Conservation (phyloP, 108 stramenopile genomes). For the Cyclotella kingstonii region DNA sequence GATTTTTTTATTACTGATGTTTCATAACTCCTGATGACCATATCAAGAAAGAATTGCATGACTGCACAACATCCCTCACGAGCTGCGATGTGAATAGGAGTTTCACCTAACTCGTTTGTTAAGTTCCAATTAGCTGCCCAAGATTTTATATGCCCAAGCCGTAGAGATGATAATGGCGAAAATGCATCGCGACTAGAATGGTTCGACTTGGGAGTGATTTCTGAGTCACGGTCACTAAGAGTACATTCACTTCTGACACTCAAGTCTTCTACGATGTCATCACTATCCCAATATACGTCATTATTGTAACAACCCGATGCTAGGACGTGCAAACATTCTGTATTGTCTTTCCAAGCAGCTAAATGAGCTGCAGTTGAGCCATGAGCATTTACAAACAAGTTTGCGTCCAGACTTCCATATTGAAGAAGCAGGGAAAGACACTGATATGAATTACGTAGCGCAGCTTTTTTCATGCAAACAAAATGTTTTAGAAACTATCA, state of each 20-base stretch:
- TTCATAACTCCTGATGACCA: slow-evolving; percentile 9
- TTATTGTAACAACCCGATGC: slow-evolving; percentile 10
- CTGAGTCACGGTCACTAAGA: neutral
- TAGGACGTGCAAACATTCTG: slow-evolving; percentile 32
- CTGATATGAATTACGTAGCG: slow-evolving; percentile 32
- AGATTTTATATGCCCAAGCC: neutral
- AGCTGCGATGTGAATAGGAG: slow-evolving; percentile 33
- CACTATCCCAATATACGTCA: neutral
- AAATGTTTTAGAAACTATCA: neutral
- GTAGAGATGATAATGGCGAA: slow-evolving; percentile 2
- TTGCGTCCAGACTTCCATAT: slow-evolving; percentile 32
- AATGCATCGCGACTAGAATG: slow-evolving; percentile 3
- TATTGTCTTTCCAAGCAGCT: slow-evolving; percentile 31
- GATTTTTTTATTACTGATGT: neutral
- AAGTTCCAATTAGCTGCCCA: slow-evolving; percentile 31
- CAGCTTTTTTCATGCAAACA: slow-evolving; percentile 1
- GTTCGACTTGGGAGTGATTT: neutral
- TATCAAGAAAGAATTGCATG: slow-evolving; percentile 35
- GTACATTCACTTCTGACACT: neutral
- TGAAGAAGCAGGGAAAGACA: slow-evolving; percentile 23
- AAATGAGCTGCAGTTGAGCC: slow-evolving; percentile 38
- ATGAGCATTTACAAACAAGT: slow-evolving; percentile 23
- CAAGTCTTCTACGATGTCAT: slow-evolving; percentile 7
- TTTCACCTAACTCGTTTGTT: slow-evolving; percentile 22
- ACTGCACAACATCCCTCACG: slow-evolving; percentile 17